These are phyloP conservation scores for Paramecium tetraurelia DNA, from an alignment of 73 alveolate genomes.

Conservation along the genomic window DNA sequence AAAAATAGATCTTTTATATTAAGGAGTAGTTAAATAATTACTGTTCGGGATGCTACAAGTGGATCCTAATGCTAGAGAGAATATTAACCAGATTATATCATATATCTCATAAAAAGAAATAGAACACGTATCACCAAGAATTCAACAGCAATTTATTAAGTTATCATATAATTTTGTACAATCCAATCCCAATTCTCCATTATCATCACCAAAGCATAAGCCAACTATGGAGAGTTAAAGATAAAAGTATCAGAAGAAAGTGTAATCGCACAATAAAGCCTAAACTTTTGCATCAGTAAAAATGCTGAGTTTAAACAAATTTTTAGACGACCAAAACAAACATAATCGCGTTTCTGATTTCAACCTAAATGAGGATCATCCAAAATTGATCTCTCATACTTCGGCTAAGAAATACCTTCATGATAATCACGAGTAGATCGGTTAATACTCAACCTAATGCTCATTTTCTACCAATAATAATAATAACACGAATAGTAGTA, in stretches of 20 bases:
- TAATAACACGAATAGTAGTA: not conserved
- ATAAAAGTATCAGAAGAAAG: not conserved
- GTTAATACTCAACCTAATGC: not conserved
- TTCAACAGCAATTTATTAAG: not conserved
- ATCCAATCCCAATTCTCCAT: not conserved
- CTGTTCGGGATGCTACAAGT: not conserved
- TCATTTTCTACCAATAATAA: not conserved
- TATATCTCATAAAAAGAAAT: not conserved
- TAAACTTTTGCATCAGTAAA: not conserved
- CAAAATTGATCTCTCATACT: not conserved
- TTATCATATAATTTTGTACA: not conserved
- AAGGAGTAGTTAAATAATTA: not conserved
- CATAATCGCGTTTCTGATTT: not conserved
- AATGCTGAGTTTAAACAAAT: not conserved
- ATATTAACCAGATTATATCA: not conserved
- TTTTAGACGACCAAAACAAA: not conserved
- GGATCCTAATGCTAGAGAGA: not conserved
- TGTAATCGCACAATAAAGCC: not conserved
- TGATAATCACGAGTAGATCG: not conserved
- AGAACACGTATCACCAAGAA: not conserved
- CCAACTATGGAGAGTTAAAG: not conserved
- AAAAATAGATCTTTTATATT: not conserved
- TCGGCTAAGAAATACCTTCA: not conserved
- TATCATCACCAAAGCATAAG: not conserved
- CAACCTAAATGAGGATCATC: not conserved